Evolutionary conservation across 2,329 filamentous ascomycete species (phyloP), one percentile per base, ranked within the genome.

Genomic region (Diaporthe citriasiana): DNA sequence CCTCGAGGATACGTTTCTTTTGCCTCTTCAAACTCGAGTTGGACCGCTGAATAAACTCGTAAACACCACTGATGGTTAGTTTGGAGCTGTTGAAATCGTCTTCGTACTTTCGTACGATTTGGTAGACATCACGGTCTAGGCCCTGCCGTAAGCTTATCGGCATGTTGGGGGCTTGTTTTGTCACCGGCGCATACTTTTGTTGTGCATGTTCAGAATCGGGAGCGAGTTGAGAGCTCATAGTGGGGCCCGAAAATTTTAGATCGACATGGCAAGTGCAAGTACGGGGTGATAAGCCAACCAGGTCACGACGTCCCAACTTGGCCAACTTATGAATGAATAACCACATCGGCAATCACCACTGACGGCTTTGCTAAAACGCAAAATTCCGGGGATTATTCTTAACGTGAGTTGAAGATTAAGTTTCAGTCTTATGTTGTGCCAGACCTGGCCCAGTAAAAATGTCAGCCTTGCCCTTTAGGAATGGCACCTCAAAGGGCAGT

Each of bases 21-120:
- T 93, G 91, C 30, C 97, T 88, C 76, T 94, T 94, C 30, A 98
- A 84, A 78, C 93, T 95, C 0, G 95, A 97, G 81, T 98, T 98
- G 19, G 95, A 98, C 68, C 87, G 85, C 78, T 95, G 94, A 76
- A 98, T 95, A 74, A 90, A 90, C 51, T 95, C 92, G 81, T 97
- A 98, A 1, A 97, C 89, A 2, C 85, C 83, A 3, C 88, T 83
- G 4, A 93, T 85, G 1, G 90, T 91, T 9, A 93, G 84, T 82
- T 72, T 74, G 38, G 73, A 53, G 33, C 63, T 33, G 33, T 53
- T 53, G 8, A 25, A 68, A 53, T 68, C 90, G 74, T 94, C 93
- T 71, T 94, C 89, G 70, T 96, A 87, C 82, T 95, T 97, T 77
- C 90, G 90, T 50, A 97, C 89, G 50, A 97, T 89, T 80, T 94